A percentile compares a stretch with the other conserved stretches of the same genome.
Evolutionary conservation across 2,329 filamentous ascomycete genomes (phyloP).

Genomic region (Penicillium sp.): DNA sequence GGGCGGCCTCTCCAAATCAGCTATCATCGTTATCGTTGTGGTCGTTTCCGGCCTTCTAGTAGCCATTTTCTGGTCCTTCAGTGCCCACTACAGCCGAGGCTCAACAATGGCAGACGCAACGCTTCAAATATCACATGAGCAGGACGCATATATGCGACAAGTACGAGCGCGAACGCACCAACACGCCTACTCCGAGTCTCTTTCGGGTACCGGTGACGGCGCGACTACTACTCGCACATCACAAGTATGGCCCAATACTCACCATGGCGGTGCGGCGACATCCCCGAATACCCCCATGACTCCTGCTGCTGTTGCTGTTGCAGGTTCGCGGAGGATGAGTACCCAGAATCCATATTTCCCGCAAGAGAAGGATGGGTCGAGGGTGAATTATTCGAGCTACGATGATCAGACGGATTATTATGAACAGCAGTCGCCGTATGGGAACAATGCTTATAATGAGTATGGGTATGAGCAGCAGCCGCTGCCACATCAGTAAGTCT

Average conservation of each 20-base stretch:
- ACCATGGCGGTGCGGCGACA: neutral
- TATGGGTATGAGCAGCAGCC: constrained; percentile 8
- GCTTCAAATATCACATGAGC: constrained; percentile 5
- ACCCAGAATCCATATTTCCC: constrained; percentile 3
- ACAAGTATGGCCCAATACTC: constrained; percentile 5
- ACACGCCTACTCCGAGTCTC: constrained; percentile 11
- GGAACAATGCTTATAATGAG: constrained; percentile 2
- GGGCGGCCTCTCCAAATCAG: constrained; percentile 10
- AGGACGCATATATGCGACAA: constrained; percentile 14
- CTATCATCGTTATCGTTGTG: constrained; percentile 15
- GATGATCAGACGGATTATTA: constrained; percentile 5
- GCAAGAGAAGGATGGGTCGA: neutral
- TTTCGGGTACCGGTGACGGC: neutral
- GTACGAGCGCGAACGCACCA: constrained; percentile 12
- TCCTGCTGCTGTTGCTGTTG: neutral
- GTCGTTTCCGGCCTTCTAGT: constrained; percentile 5
- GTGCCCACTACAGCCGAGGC: constrained; percentile 3
- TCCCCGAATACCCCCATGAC: neutral
- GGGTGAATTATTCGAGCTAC: constrained; percentile 10
- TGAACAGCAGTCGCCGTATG: constrained; percentile 12
- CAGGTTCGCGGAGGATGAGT: neutral
- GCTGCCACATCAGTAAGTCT: constrained; percentile 4
- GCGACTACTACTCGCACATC: constrained; percentile 4
- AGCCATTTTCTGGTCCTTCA: constrained; percentile 14
- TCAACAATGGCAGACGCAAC: neutral